A percentile compares a stretch with the other conserved stretches of the same genome.
phyloP scores from a whole-genome alignment of 2,329 filamentous ascomycete species.

The Botrytis sinoallii region DNA sequence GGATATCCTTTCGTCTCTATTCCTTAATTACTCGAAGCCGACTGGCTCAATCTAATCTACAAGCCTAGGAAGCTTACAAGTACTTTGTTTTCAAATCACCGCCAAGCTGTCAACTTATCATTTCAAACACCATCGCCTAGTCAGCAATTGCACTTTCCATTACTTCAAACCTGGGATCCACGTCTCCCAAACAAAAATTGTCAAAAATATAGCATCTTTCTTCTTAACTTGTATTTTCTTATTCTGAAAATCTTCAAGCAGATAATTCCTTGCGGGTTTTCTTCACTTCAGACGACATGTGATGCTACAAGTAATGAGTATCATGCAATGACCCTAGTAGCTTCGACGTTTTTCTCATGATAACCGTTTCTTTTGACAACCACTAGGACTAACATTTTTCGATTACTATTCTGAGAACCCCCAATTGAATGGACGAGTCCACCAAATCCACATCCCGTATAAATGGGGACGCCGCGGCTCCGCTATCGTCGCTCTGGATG shows the following conservation, averaged over 20 bases:
- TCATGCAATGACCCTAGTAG: background rate
- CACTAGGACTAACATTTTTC: background rate
- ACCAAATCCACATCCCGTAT: background rate
- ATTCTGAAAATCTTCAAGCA: background rate
- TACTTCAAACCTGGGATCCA: constrained; percentile 9
- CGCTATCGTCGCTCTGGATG: constrained; percentile 17
- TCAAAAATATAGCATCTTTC: constrained; percentile 10
- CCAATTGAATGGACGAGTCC: background rate
- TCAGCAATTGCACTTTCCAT: constrained; percentile 11
- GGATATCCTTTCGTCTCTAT: background rate
- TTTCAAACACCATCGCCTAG: constrained; percentile 14
- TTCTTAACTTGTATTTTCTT: background rate
- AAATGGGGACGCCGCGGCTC: constrained; percentile 23
- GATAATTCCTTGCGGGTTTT: background rate
- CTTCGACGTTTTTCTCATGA: background rate
- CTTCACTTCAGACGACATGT: background rate
- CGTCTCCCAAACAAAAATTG: background rate
- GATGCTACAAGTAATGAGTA: background rate
- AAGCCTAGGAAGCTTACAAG: background rate
- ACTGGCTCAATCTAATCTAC: background rate
- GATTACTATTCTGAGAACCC: background rate
- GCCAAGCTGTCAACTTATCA: constrained; percentile 6
- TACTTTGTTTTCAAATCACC: background rate
- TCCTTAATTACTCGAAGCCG: background rate
- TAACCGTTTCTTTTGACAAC: background rate